Base-by-base conservation (phyloP, 129 eudicot species). In the Smallanthus sonchifolius region DNA sequence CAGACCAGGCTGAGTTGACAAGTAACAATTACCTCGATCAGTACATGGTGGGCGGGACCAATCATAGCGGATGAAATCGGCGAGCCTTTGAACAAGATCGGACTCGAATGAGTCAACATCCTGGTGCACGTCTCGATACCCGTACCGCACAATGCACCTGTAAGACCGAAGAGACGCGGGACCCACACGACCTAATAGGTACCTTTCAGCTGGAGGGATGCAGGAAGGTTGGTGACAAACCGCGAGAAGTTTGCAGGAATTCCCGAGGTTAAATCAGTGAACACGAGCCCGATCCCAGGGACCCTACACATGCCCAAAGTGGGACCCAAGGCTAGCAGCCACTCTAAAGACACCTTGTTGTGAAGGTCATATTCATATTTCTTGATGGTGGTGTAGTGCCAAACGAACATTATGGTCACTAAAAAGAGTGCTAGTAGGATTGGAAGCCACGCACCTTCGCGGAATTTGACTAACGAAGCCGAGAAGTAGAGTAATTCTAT, bases 381-480 rank as follows among this genome's bases (percentile, higher is more conserved):
- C 65, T 87, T 85, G 59, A 80, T 70, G 11, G 87, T 85, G 57
- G 89, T 87, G 48, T 92, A 89, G 77, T 92, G 96, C 97, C 97
- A 92, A 61, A 92, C 86, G 65, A 87, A 84, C 97, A 92, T 92
- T 77, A 92, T 45, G 10, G 96, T 85, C n/a, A 92, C 86, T 4
- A 92, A 84, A 75, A 92, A 81, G 70, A 92, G 90, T 2, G 97
- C 89, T 14, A 92, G 85, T 51, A 89, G 83, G 74, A 92, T 87
- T 0, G 97, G 97, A n/a, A 92, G 93, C 96, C 96, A 92, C 3
- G 93, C 97, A 9, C 97, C 97, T 72, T 92, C 96, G 34, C 84
- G 85, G 52, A 92, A 92, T 70, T 92, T 92, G 51, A 87, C 88
- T 42, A 92, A 76, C 51, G 96, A 89, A 54, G 97, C 96, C 2